Evolutionary conservation across 2,329 filamentous ascomycete species (phyloP).

Genomic region (Periconia digitata): DNA sequence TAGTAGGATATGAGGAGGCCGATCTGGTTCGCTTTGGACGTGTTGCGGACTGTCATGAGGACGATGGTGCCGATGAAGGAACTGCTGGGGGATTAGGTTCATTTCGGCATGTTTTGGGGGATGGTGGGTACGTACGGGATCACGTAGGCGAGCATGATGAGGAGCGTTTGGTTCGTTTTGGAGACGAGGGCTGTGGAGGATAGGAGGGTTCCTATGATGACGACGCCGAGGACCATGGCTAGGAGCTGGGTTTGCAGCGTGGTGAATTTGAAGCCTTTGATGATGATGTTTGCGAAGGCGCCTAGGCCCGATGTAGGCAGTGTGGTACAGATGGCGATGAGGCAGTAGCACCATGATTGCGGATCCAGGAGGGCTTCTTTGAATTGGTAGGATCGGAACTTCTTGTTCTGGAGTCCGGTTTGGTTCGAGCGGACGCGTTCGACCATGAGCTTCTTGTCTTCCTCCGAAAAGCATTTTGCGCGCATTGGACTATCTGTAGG

Average conservation of each 20-base stretch:
- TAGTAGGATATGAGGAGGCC: slow-evolving; percentile 75
- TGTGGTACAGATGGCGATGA: slow-evolving; percentile 71
- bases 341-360: slow-evolving; percentile 58
- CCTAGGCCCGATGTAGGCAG: slow-evolving; percentile 73
- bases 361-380: slow-evolving; percentile 64
- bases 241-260: slow-evolving; percentile 70
- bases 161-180: slow-evolving; percentile 67
- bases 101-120: slow-evolving; percentile 1
- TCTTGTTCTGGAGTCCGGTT: slow-evolving; percentile 50
- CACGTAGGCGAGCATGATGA: slow-evolving; percentile 67
- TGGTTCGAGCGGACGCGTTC: slow-evolving; percentile 51
- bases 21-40: slow-evolving; percentile 59
- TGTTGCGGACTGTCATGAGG: slow-evolving; percentile 67
- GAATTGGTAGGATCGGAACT: slow-evolving; percentile 57
- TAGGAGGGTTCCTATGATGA: slow-evolving; percentile 71
- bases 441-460: slow-evolving; percentile 62
- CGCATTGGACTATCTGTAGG: slow-evolving; percentile 69
- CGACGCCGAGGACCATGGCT: slow-evolving; percentile 72
- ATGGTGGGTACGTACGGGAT: slow-evolving; percentile 57
- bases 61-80: slow-evolving; percentile 72
- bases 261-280: slow-evolving; percentile 66
- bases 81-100: slow-evolving; percentile 38
- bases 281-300: slow-evolving; percentile 74
- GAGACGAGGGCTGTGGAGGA: slow-evolving; percentile 68
- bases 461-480: slow-evolving; percentile 67